Conservation (phyloP, 805 yeast genomes). For the Starmera amethionina region DNA sequence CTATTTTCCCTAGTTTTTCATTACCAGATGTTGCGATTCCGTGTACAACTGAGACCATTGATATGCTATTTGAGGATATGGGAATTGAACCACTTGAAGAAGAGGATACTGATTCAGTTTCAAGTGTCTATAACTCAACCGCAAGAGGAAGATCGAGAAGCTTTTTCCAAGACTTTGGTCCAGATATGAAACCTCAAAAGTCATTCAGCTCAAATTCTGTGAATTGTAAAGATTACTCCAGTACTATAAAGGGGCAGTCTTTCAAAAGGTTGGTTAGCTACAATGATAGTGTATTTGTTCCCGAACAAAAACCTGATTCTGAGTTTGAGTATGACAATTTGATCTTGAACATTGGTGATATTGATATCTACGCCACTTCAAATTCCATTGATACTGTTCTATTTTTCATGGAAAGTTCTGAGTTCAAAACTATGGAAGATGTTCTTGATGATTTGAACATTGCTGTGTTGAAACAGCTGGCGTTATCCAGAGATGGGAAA, state of each 20-base stretch:
- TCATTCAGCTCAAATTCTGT: not conserved
- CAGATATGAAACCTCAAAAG: constrained; percentile 1
- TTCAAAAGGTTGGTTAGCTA: constrained; percentile 8
- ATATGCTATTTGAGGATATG: constrained; percentile 16
- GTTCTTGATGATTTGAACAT: constrained; percentile 59
- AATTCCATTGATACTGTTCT: constrained; percentile 28
- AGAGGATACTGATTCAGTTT: constrained; percentile 1
- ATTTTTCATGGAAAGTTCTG: constrained; percentile 24
- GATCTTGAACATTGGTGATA: constrained; percentile 43
- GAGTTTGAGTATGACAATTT: constrained; percentile 42
- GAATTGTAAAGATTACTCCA: constrained; percentile 1
- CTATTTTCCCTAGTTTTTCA: constrained; percentile 50
- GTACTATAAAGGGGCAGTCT: constrained; percentile 11
- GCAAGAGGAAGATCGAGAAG: not conserved
- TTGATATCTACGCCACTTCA: constrained; percentile 40
- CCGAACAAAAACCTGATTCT: constrained; percentile 22
- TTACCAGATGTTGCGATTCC: constrained; percentile 60
- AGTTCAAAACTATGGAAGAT: constrained; percentile 31
- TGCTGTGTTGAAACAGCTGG: constrained; percentile 39
- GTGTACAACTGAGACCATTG: constrained; percentile 37
- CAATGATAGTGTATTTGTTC: constrained; percentile 11
- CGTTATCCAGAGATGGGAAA: constrained; percentile 20
- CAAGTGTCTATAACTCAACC: not conserved
- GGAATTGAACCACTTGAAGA: constrained; percentile 3
- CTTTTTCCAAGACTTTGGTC: constrained; percentile 12